Conservation (phyloP, 1,139 yeast species). For the Yamadazyma songkhlaensis region DNA sequence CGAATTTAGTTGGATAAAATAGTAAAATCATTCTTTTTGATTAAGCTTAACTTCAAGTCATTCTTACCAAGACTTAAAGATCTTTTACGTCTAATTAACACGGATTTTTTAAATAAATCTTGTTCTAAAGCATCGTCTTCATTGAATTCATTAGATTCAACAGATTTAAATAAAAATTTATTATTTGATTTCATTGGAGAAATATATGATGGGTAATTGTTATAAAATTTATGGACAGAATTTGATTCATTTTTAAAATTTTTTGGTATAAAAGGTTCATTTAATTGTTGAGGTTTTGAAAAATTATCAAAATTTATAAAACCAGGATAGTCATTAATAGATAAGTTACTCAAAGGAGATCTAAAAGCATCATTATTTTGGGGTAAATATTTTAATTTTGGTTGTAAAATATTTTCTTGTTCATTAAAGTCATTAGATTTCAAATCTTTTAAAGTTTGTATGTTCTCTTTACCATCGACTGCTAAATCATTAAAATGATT, state of each 20-base stretch:
- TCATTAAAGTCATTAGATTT: constrained; percentile 20
- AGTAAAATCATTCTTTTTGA: constrained; percentile 27
- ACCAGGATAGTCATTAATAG: constrained; percentile 35
- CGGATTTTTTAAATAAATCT: constrained; percentile 18
- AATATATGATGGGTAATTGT: constrained; percentile 13
- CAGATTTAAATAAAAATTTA: constrained; percentile 14
- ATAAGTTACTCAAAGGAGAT: constrained; percentile 32
- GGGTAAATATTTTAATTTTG: constrained; percentile 21
- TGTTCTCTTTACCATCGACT: constrained; percentile 14
- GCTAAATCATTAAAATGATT: constrained; percentile 13
- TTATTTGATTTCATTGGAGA: constrained; percentile 16
- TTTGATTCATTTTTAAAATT: constrained; percentile 32
- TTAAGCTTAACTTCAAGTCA: constrained; percentile 32
- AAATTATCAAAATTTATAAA: constrained; percentile 17
- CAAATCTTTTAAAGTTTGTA: background rate
- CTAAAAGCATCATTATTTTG: constrained; percentile 17
- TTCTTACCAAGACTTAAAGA: constrained; percentile 42
- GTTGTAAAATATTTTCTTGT: constrained; percentile 47
- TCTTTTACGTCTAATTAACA: constrained; percentile 27
- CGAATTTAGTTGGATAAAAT: constrained; percentile 9
- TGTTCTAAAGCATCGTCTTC: constrained; percentile 32
- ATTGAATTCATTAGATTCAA: constrained; percentile 18
- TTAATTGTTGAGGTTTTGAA: constrained; percentile 15
- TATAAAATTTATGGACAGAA: constrained; percentile 30
- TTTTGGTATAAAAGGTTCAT: constrained; percentile 32